These are phyloP conservation scores for Gymnopilus junonius DNA, from an alignment of 768 basidiomycete genomes.

Conservation along the genomic window DNA sequence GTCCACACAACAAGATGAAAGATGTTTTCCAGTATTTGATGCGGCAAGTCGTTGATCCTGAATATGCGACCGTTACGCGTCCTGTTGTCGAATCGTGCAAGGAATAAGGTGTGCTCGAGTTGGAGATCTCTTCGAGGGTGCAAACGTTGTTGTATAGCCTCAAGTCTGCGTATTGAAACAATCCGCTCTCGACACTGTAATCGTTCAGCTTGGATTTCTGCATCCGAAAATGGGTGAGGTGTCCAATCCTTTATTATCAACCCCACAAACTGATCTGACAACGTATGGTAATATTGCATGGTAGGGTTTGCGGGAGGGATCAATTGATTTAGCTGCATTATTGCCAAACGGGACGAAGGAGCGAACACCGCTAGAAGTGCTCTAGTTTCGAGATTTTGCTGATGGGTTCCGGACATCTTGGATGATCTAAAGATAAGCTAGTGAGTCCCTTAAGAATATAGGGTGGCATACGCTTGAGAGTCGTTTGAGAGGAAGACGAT, in stretches of 20 bases:
- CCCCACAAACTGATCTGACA: background rate
- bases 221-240: conserved; percentile 13
- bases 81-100: conserved; percentile 38
- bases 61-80: conserved; percentile 44
- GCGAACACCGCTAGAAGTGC: background rate
- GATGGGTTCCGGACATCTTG: background rate
- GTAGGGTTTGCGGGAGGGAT: background rate
- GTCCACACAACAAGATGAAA: conserved; percentile 66
- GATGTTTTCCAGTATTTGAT: conserved; percentile 68
- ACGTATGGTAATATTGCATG: background rate
- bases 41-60: conserved; percentile 63
- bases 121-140: background rate
- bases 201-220: conserved; percentile 11
- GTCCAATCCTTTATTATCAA: conserved; percentile 21
- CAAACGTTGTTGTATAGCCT: conserved; percentile 8
- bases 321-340: background rate
- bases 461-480: background rate
- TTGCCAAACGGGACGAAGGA: background rate
- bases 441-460: background rate
- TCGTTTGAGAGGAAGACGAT: background rate
- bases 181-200: conserved; percentile 15
- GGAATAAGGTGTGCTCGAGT: conserved; percentile 34
- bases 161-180: conserved; percentile 21
- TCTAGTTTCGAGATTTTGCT: background rate
- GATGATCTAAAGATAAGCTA: background rate